Conservation (phyloP, 2,329 filamentous ascomycete species). For the Fusarium aywerte region DNA sequence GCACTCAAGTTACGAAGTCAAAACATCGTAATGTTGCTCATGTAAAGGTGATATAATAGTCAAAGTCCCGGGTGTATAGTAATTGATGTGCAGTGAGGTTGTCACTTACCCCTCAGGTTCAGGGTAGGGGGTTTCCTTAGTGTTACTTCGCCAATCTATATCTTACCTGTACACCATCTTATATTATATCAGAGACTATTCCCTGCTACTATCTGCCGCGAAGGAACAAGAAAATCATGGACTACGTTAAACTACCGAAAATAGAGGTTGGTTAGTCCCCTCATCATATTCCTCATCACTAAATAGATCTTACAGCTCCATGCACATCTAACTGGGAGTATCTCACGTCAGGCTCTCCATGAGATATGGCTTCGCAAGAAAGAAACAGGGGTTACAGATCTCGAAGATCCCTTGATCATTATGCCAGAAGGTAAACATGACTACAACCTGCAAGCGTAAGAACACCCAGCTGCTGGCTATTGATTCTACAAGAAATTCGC, state of each 20-base stretch:
- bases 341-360: slow-evolving; percentile 77
- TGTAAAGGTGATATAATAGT: neutral
- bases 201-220: neutral
- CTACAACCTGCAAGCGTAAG: slow-evolving; percentile 74
- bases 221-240: slow-evolving; percentile 45
- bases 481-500: neutral
- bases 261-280: slow-evolving; percentile 58
- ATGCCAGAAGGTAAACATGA: slow-evolving; percentile 79
- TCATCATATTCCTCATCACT: neutral
- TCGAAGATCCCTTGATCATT: slow-evolving; percentile 74
- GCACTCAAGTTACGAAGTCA: too few relatives aligned
- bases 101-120: neutral
- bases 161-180: neutral
- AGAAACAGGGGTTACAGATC: slow-evolving; percentile 59
- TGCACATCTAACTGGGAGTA: slow-evolving; percentile 82
- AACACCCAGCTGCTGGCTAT: neutral
- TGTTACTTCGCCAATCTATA: neutral
- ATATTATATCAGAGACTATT: neutral
- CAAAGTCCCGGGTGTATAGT: too few relatives aligned
- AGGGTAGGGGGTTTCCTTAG: slow-evolving; percentile 8
- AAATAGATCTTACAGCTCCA: slow-evolving; percentile 67
- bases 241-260: slow-evolving; percentile 64
- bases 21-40: neutral
- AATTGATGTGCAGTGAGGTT: neutral
- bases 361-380: slow-evolving; percentile 76